Evolutionary conservation across 2,329 filamentous ascomycete genomes (phyloP).

Genomic region (Sarocladiaceae sp.): DNA sequence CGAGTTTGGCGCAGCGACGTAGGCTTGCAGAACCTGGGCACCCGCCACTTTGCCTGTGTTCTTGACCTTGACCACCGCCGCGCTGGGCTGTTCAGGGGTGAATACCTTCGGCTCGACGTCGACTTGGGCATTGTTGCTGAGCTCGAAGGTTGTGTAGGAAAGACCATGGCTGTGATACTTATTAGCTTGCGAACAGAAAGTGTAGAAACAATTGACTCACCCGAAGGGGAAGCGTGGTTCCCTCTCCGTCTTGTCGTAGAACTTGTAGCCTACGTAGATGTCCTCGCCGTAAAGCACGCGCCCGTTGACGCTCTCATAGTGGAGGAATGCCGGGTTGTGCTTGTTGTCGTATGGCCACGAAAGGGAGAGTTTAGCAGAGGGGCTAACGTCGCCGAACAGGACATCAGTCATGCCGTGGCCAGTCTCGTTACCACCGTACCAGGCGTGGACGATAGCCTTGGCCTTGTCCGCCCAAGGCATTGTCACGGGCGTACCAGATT

Average conservation of each 20-base stretch:
- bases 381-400: conserved; percentile 58
- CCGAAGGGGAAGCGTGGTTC: conserved; percentile 61
- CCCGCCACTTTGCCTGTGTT: conserved; percentile 11
- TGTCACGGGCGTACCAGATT: conserved; percentile 67
- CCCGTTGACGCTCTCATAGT: conserved; percentile 58
- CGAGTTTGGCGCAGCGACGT: conserved; percentile 9
- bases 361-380: conserved; percentile 19
- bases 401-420: conserved; percentile 59
- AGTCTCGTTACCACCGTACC: conserved; percentile 52
- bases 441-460: conserved; percentile 44
- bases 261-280: conserved; percentile 66
- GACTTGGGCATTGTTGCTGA: conserved; percentile 22
- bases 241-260: conserved; percentile 46
- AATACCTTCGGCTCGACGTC: conserved; percentile 7
- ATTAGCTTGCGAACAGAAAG: neutral
- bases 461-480: conserved; percentile 63
- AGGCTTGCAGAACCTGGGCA: conserved; percentile 13
- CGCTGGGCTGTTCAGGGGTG: conserved; percentile 3
- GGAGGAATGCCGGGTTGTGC: conserved; percentile 65
- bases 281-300: conserved; percentile 66
- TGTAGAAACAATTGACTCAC: neutral
- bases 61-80: conserved; percentile 10
- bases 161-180: conserved; percentile 48
- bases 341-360: conserved; percentile 26
- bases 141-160: conserved; percentile 61